Evolutionary conservation across 805 yeast genomes (phyloP), one percentile per base, ranked within the genome.

Genomic region (Candida golubevii): DNA sequence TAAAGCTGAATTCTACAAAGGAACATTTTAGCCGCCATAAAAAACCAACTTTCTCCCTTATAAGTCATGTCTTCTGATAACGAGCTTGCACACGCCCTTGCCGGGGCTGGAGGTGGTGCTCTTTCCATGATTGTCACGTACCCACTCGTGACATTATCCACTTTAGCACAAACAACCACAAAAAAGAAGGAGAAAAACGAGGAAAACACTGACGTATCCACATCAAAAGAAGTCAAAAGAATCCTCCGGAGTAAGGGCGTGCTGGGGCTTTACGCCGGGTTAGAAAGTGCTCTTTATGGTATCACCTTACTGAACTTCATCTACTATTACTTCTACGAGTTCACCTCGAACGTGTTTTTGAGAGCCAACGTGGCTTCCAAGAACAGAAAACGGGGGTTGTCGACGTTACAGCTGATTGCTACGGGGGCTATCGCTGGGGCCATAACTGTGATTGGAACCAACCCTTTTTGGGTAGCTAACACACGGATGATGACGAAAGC

Each of bases 21-120:
- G n/a, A 29, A 6, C 32, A 4, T 12, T 29, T 6, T 12, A 29
- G n/a, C 32, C 11, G 32, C 6, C 11, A 29, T 11, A 4, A 11
- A 10, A 10, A 29, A 3, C 3, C n/a, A 29, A 6, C 6, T 29
- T 10, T 11, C 4, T 10, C 11, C 4, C 11, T 11, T 4, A 29
- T 29, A 4, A 29, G 6, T 29, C 32, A 50, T 50, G 54, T 46
- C 51, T 15, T 41, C 51, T 6, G 50, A 44, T 29, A 42, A 42
- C 34, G 77, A 78, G 50, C 57, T 86, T 32, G 88, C 93, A 11
- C 97, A 90, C 60, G 97, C 97, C n/a, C 64, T 90, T 9, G 85
- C 96, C 6, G 98, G 97, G 9, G 96, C 96, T 31, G 83, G 90
- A 7, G 96, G 96, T 26, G 97, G 97, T 11, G 89, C 91, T 18